These are phyloP conservation scores for Cyclostephanos invisitatus DNA, from an alignment of 108 stramenopile genomes.

Conservation along the genomic window DNA sequence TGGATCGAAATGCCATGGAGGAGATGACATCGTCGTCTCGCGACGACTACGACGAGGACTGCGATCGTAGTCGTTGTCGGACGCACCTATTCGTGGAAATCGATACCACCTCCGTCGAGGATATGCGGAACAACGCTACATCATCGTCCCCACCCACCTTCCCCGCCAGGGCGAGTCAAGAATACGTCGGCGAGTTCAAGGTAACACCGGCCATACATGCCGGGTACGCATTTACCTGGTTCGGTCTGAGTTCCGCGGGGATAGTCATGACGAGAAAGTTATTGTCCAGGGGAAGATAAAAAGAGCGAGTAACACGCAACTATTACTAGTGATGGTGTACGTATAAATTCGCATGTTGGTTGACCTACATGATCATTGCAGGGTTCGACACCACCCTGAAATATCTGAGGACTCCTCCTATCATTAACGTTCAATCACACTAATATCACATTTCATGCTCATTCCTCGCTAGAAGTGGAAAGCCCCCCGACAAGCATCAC, in stretches of 20 bases:
- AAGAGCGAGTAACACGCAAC: background rate
- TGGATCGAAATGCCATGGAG: constrained; percentile 66
- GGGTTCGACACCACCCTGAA: too few relatives aligned
- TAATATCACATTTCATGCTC: too few relatives aligned
- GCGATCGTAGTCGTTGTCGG: background rate
- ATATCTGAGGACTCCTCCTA: too few relatives aligned
- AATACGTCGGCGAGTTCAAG: constrained; percentile 77
- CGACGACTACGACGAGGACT: background rate
- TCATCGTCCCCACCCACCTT: too few relatives aligned
- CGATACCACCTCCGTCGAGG: background rate
- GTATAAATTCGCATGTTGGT: background rate
- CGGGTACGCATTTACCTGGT: constrained; percentile 89
- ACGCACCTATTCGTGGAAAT: constrained; percentile 47
- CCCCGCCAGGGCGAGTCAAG: constrained; percentile 41
- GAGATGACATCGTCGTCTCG: constrained; percentile 40
- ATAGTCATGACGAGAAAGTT: constrained; percentile 82
- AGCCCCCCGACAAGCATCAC: too few relatives aligned
- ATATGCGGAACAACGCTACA: background rate
- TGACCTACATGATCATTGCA: background rate
- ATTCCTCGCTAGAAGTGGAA: too few relatives aligned
- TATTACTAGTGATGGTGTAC: too few relatives aligned
- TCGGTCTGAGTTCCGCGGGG: constrained; percentile 81
- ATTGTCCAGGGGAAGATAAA: constrained; percentile 58
- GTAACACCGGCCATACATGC: constrained; percentile 75
- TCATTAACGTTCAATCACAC: too few relatives aligned